Evolutionary conservation across 495 filamentous ascomycete genomes (phyloP).

Genomic region (Venustampulla echinocandica): DNA sequence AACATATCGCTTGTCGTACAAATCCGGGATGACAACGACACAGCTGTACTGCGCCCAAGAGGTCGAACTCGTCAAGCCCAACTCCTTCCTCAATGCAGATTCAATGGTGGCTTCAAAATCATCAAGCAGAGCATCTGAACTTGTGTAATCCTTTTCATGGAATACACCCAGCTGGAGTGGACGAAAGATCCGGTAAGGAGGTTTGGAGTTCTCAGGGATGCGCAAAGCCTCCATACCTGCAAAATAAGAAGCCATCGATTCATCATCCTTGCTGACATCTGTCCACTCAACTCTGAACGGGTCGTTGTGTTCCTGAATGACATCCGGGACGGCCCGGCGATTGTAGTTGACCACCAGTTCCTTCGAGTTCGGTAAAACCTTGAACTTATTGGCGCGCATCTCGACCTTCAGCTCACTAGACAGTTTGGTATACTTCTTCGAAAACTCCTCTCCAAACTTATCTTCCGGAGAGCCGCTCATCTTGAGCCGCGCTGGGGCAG

Average conservation of each 20-base stretch:
- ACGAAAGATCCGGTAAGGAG: conserved; percentile 86
- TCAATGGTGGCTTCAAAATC: conserved; percentile 84
- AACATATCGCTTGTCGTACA: conserved; percentile 91
- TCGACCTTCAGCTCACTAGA: conserved; percentile 75
- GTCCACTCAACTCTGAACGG: conserved; percentile 92
- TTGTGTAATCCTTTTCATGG: conserved; percentile 81
- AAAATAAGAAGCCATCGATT: conserved; percentile 49
- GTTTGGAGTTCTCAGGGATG: conserved; percentile 81
- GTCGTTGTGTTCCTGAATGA: conserved; percentile 89
- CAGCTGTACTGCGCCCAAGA: conserved; percentile 88
- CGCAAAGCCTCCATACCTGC: conserved; percentile 74
- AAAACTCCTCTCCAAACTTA: conserved; percentile 77
- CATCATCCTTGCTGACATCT: conserved; percentile 48
- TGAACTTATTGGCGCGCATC: conserved; percentile 86
- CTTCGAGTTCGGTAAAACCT: conserved; percentile 90
- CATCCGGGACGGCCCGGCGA: conserved; percentile 66
- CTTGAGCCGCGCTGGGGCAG: conserved; percentile 81
- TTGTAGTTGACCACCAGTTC: conserved; percentile 92
- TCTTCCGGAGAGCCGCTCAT: conserved; percentile 61
- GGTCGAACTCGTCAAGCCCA: conserved; percentile 65
- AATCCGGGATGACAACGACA: conserved; percentile 89
- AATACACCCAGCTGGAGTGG: conserved; percentile 79
- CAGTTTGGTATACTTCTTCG: conserved; percentile 70
- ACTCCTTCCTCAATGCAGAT: conserved; percentile 71
- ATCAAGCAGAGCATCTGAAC: conserved; percentile 64